A percentile compares a stretch with the other conserved stretches of the same genome.
Conservation (phyloP, 768 basidiomycete species). For the Hericium erinaceus region DNA sequence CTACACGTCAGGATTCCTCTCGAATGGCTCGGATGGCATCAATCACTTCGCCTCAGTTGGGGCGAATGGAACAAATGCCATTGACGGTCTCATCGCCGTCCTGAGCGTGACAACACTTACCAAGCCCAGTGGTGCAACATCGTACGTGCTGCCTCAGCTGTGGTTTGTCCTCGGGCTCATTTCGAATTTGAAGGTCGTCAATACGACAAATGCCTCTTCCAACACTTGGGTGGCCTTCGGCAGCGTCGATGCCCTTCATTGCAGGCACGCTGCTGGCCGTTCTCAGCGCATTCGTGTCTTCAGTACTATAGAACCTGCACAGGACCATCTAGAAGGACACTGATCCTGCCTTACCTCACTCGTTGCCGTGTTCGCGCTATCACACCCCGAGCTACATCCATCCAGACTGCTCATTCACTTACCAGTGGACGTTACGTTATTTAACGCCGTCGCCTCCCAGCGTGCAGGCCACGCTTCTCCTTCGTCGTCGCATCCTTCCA, state of each 20-base stretch:
- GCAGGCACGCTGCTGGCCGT: neutral
- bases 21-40: constrained; percentile 57
- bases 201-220: neutral
- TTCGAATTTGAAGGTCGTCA: neutral
- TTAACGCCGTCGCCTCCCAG: neutral
- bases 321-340: neutral
- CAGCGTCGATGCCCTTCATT: neutral
- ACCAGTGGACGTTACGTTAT: neutral
- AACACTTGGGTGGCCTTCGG: neutral
- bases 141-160: neutral
- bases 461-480: neutral
- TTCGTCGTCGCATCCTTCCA: neutral
- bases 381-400: neutral
- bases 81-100: constrained; percentile 80
- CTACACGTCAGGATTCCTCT: constrained; percentile 64
- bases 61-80: constrained; percentile 43
- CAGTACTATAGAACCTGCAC: neutral
- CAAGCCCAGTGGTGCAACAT: constrained; percentile 17
- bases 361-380: neutral
- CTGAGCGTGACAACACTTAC: constrained; percentile 59
- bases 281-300: neutral
- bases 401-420: neutral
- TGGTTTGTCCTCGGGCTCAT: neutral
- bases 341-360: neutral
- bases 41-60: constrained; percentile 57